Percentiles rank a stretch among this genome's conserved stretches.
These are phyloP conservation scores for Mycena galopus DNA, from an alignment of 768 basidiomycete species.

Conservation along the genomic window DNA sequence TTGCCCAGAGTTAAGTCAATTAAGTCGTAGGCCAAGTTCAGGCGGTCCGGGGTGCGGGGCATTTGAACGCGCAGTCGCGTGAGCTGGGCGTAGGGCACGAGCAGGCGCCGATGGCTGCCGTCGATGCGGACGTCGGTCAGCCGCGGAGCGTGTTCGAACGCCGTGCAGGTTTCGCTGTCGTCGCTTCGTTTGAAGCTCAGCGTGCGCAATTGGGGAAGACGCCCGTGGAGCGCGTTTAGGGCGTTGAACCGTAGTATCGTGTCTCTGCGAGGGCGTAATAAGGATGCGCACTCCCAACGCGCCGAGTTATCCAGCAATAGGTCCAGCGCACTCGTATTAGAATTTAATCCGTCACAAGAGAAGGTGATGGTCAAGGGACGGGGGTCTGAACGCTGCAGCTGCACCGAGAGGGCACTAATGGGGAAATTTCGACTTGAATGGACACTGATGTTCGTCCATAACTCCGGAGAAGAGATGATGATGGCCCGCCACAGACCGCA, in stretches of 20 bases:
- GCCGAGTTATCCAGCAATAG: not conserved
- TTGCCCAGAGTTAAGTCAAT: not conserved
- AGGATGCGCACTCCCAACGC: not conserved
- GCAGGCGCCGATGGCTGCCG: constrained; percentile 11
- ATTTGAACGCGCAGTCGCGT: constrained; percentile 12
- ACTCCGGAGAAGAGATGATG: not conserved
- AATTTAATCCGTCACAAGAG: not conserved
- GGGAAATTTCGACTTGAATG: not conserved
- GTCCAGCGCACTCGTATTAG: not conserved
- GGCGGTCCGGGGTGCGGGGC: constrained; percentile 11
- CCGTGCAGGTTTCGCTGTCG: constrained; percentile 14
- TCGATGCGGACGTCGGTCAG: constrained; percentile 18
- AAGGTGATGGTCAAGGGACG: not conserved
- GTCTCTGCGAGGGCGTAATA: not conserved
- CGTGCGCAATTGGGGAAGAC: not conserved
- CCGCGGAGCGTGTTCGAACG: not conserved
- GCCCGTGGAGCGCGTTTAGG: not conserved
- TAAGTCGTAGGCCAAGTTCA: not conserved
- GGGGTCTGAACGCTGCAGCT: constrained; percentile 18
- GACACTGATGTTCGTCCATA: constrained; percentile 5
- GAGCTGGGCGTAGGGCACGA: constrained; percentile 4
- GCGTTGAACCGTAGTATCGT: constrained; percentile 5
- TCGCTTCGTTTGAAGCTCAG: constrained; percentile 11
- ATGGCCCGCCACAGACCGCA: constrained; percentile 5
- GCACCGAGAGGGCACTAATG: not conserved